Percentiles rank a stretch among this genome's conserved stretches.
These are phyloP conservation scores for Aureobasidium sp. DNA, from an alignment of 2,329 filamentous ascomycete genomes.

Conservation along the genomic window DNA sequence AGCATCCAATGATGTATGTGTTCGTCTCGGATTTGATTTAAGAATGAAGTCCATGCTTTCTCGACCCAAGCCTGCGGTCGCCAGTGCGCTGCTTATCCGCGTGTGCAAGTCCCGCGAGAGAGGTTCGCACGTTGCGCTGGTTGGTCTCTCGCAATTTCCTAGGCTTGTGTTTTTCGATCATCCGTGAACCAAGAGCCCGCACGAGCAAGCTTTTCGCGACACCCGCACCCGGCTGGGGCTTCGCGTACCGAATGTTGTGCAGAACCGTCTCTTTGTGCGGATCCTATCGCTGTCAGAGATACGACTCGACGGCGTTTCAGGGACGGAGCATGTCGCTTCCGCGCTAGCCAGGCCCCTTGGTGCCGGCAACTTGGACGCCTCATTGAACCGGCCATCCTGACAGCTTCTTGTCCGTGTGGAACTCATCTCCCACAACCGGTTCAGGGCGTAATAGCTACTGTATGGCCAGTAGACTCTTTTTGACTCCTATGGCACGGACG, in stretches of 20 bases:
- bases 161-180: neutral
- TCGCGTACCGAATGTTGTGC: slow-evolving; percentile 12
- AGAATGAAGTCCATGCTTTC: neutral
- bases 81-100: slow-evolving; percentile 1
- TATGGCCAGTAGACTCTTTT: slow-evolving; percentile 12
- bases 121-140: slow-evolving; percentile 11
- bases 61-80: slow-evolving; percentile 5
- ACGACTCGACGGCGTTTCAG: slow-evolving; percentile 10
- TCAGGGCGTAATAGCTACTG: slow-evolving; percentile 14
- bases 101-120: neutral
- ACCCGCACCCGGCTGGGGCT: slow-evolving; percentile 2
- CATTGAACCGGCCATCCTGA: slow-evolving; percentile 10
- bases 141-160: slow-evolving; percentile 7
- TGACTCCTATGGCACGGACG: slow-evolving; percentile 15
- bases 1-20: slow-evolving; percentile 3
- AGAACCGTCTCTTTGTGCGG: neutral
- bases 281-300: neutral
- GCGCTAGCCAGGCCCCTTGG: slow-evolving; percentile 12
- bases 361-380: slow-evolving; percentile 9
- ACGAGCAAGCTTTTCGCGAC: slow-evolving; percentile 11
- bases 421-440: slow-evolving; percentile 16
- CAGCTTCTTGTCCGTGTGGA: slow-evolving; percentile 12
- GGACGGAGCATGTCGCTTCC: neutral
- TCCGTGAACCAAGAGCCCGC: slow-evolving; percentile 2
- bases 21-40: slow-evolving; percentile 2